Conservation (phyloP, 495 filamentous ascomycete genomes). For the Lepidopterella palustris region DNA sequence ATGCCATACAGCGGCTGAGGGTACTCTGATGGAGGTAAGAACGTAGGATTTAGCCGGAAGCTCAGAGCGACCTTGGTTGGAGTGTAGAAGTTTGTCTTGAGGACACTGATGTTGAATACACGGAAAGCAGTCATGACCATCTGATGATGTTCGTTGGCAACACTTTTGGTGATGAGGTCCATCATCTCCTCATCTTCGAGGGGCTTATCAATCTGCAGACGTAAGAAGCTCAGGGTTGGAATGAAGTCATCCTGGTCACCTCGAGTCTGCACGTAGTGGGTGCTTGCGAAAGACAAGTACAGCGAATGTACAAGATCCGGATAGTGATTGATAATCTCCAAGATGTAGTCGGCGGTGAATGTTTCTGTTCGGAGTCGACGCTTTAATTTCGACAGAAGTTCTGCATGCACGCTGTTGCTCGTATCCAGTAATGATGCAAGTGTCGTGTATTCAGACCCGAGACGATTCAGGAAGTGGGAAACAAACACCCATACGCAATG, state of each 20-base stretch:
- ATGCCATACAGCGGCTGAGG: constrained; percentile 92
- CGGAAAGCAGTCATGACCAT: constrained; percentile 98
- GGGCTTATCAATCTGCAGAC: constrained; percentile 65
- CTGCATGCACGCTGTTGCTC: constrained; percentile 75
- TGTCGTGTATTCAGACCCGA: constrained; percentile 84
- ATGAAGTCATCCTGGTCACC: constrained; percentile 75
- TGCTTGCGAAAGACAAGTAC: constrained; percentile 85
- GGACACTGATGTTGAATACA: constrained; percentile 79
- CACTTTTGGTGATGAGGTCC: constrained; percentile 71
- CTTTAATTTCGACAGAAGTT: constrained; percentile 93
- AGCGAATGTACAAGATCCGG: constrained; percentile 80
- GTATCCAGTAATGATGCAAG: constrained; percentile 73
- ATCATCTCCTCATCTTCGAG: constrained; percentile 73
- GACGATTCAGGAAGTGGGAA: constrained; percentile 91
- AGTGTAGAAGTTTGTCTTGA: constrained; percentile 99
- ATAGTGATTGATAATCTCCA: constrained; percentile 91
- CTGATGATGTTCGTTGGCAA: constrained; percentile 89
- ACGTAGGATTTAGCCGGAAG: constrained; percentile 85
- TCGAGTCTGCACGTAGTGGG: constrained; percentile 77
- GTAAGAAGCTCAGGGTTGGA: constrained; percentile 71
- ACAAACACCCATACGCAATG: constrained; percentile 97
- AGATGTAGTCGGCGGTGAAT: constrained; percentile 95
- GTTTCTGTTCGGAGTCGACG: constrained; percentile 91
- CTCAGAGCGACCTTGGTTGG: constrained; percentile 97
- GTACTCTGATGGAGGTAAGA: constrained; percentile 88